Base-by-base conservation (phyloP, 768 basidiomycete species). In the Hericium rajendrae region DNA sequence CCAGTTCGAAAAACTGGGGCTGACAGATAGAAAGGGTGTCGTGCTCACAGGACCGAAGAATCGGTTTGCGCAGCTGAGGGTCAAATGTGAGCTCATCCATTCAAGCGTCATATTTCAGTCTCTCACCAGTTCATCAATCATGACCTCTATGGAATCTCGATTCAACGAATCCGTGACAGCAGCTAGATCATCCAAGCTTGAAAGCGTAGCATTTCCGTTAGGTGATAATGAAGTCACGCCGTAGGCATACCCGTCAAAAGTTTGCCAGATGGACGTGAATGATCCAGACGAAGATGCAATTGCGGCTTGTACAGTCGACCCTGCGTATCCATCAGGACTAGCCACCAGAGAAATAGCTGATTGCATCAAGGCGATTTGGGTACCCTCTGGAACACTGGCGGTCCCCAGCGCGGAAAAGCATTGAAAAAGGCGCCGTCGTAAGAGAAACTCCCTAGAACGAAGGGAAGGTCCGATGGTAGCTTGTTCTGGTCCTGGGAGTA, bases 231-330 rank as follows among this genome's bases (percentile, higher is more conserved):
- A 86, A 3, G 91, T 91, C 2, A 97, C 84, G 0, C 95, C 95
- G 70, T 91, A 94, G 0, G 85, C 94, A 71, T 93, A 95, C 5
- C 92, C 91, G 69, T 98, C 95, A 2, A 79, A 76, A 56, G 82
- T 80, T 56, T 86, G 82, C 95, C 95, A 98, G 12, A 99, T 78
- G 13, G 80, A 82, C 2, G 83, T 84, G 69, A 97, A 94, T 0
- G 81, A 75, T 1, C 94, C 94, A 0, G 89, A 79, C 6, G 85
- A 90, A 0, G 90, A 85, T 0, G 89, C 88, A 61, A 97, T 95
- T 0, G 91, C 89, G 0, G 94, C 94, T 69, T 98, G 95, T 16
- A 97, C 81, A 0, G 86, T 82, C 2, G 91, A 91, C 1, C 91
- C 85, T 0, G 78, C 74, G 67, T 91, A 93, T 0, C 82, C 84